Evolutionary conservation across 495 filamentous ascomycete species (phyloP).

Genomic region (Neurospora pannonica): DNA sequence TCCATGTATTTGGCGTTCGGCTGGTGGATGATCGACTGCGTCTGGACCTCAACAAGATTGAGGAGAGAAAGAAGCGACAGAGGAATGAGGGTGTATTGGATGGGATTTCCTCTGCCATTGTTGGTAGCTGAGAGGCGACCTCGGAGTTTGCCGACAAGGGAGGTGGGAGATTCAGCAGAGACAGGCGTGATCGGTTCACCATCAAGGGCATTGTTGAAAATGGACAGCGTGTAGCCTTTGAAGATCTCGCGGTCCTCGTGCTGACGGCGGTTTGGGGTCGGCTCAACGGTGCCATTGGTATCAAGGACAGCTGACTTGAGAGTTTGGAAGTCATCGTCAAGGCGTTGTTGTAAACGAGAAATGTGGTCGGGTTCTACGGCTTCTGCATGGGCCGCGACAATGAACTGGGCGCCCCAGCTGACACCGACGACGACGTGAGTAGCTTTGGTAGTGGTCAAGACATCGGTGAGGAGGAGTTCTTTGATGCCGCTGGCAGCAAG

Average conservation of each 20-base stretch:
- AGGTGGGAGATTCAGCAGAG: neutral
- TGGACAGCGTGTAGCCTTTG: neutral
- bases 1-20: slow-evolving; percentile 3
- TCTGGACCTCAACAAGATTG: neutral
- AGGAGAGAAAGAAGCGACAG: slow-evolving; percentile 9
- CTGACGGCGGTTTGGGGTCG: too few species aligned
- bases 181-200: neutral
- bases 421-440: neutral
- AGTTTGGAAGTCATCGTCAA: neutral
- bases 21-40: neutral
- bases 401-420: neutral
- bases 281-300: too few species aligned
- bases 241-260: too few species aligned
- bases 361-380: neutral
- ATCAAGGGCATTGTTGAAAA: neutral
- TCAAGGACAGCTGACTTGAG: neutral
- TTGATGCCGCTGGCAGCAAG: neutral
- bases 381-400: neutral
- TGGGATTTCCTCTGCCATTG: slow-evolving; percentile 16
- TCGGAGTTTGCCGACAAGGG: neutral
- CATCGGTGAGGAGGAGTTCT: neutral
- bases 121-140: slow-evolving; percentile 2
- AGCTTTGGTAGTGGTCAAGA: neutral
- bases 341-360: neutral
- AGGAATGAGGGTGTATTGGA: slow-evolving; percentile 18